Percentiles rank a stretch among this genome's conserved stretches.
These are phyloP conservation scores for Globisporangium perplexum DNA, from an alignment of 352 stramenopile genomes.

Conservation along the genomic window DNA sequence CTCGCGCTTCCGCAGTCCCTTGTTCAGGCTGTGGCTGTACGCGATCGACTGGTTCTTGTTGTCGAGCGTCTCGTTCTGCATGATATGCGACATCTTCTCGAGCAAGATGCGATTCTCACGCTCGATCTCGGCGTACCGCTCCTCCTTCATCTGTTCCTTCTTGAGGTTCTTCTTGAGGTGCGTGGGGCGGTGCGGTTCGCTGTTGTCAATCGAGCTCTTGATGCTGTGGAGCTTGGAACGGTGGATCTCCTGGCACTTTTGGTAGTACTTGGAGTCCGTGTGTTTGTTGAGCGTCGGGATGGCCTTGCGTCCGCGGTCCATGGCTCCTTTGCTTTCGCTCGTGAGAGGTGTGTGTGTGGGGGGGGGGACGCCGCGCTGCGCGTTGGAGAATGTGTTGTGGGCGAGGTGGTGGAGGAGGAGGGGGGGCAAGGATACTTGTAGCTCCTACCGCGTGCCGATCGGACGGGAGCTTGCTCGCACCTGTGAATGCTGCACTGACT, in stretches of 20 bases:
- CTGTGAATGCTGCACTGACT: too few relatives aligned
- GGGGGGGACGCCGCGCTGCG: background rate
- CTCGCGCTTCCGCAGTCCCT: conserved; percentile 73
- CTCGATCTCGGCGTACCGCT: conserved; percentile 93
- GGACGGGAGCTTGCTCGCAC: too few relatives aligned
- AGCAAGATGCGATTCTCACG: conserved; percentile 95
- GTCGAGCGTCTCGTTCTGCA: conserved; percentile 83
- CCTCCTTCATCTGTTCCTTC: conserved; percentile 96
- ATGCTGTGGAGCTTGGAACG: conserved; percentile 73
- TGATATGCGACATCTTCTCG: conserved; percentile 97
- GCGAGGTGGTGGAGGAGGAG: too few relatives aligned
- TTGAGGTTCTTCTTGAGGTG: conserved; percentile 95
- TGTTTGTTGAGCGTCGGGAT: conserved; percentile 86
- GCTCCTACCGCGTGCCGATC: too few relatives aligned
- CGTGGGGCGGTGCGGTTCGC: conserved; percentile 84
- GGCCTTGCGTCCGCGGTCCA: conserved; percentile 83
- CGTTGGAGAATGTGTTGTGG: background rate
- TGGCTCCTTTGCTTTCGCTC: conserved; percentile 9
- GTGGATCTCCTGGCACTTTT: conserved; percentile 83
- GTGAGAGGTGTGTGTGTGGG: too few relatives aligned
- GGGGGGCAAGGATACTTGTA: too few relatives aligned
- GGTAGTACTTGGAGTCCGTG: conserved; percentile 83
- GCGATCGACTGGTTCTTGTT: conserved; percentile 79
- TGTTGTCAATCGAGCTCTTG: conserved; percentile 96
- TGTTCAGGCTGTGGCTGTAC: conserved; percentile 83